Conservation (phyloP, 2,329 filamentous ascomycete species). For the Aspergillus costaricaensis region DNA sequence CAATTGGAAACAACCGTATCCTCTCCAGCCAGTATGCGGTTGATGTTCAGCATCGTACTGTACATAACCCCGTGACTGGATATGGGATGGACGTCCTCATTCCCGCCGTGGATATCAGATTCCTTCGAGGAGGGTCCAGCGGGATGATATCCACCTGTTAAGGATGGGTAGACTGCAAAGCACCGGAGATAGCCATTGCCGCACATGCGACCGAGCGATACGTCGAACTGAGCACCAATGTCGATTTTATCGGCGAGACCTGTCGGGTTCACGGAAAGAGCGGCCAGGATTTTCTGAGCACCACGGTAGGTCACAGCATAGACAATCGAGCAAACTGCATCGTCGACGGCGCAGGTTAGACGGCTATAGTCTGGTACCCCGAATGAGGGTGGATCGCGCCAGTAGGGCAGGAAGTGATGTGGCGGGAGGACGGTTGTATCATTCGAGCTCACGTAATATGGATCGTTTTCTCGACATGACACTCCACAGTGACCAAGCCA, state of each 20-base stretch:
- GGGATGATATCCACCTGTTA: slow-evolving; percentile 18
- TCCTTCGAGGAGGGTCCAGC: slow-evolving; percentile 14
- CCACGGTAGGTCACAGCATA: slow-evolving; percentile 26
- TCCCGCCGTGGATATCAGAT: slow-evolving; percentile 22
- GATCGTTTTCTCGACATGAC: slow-evolving; percentile 16
- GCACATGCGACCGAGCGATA: slow-evolving; percentile 25
- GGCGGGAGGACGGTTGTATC: slow-evolving; percentile 21
- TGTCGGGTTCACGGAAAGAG: slow-evolving; percentile 23
- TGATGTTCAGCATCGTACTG: slow-evolving; percentile 26
- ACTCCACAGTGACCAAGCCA: slow-evolving; percentile 30
- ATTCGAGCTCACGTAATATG: slow-evolving; percentile 16
- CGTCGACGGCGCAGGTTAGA: slow-evolving; percentile 16
- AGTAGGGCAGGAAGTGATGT: slow-evolving; percentile 25
- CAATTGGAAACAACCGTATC: slow-evolving; percentile 19
- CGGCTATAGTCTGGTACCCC: slow-evolving; percentile 16
- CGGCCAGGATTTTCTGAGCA: slow-evolving; percentile 22
- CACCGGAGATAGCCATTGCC: slow-evolving; percentile 23
- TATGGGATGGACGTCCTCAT: neutral
- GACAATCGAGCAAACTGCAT: slow-evolving; percentile 22
- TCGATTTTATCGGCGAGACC: slow-evolving; percentile 23
- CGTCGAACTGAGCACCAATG: slow-evolving; percentile 27
- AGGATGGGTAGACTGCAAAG: slow-evolving; percentile 21
- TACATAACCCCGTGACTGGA: slow-evolving; percentile 22
- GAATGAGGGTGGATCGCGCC: slow-evolving; percentile 20
- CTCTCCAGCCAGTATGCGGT: slow-evolving; percentile 17